phyloP scores from a whole-genome alignment of 1,284 basidiomycete species.

The Peniophora sp. region DNA sequence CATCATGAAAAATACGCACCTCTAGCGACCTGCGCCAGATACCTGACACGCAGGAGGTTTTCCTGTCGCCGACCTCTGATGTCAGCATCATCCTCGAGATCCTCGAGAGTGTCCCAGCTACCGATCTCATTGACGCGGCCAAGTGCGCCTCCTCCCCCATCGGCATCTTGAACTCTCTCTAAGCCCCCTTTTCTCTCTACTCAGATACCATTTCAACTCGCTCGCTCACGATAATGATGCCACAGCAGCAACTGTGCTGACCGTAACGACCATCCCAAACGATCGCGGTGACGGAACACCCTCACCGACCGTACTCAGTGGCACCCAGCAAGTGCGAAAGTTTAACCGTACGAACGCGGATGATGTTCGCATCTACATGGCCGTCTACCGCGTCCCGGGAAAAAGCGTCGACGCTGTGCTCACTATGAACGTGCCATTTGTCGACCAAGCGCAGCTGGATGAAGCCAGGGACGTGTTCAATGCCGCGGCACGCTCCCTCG shows the following conservation, averaged over 20 bases:
- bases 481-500: conserved; percentile 48
- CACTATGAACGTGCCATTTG: conserved; percentile 71
- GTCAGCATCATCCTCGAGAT: conserved; percentile 86
- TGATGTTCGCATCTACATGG: conserved; percentile 70
- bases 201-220: conserved; percentile 86
- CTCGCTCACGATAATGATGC: conserved; percentile 92
- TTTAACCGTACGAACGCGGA: conserved; percentile 61
- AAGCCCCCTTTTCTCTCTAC: conserved; percentile 2
- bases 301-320: conserved; percentile 54
- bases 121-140: conserved; percentile 53
- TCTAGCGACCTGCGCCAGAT: conserved; percentile 83
- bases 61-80: conserved; percentile 64
- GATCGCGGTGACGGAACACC: conserved; percentile 43
- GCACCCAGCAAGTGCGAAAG: conserved; percentile 69
- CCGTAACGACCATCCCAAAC: conserved; percentile 33
- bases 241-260: conserved; percentile 35
- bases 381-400: conserved; percentile 66
- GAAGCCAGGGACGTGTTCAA: conserved; percentile 47
- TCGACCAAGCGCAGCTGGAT: conserved; percentile 33
- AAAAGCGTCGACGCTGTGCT: conserved; percentile 76
- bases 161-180: background rate
- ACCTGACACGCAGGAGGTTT: conserved; percentile 96
- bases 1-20: conserved; percentile 2
- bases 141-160: conserved; percentile 38
- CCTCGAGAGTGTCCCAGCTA: conserved; percentile 62